Base-by-base conservation (phyloP, 1,284 basidiomycete species). In the Spongiforma sp. region DNA sequence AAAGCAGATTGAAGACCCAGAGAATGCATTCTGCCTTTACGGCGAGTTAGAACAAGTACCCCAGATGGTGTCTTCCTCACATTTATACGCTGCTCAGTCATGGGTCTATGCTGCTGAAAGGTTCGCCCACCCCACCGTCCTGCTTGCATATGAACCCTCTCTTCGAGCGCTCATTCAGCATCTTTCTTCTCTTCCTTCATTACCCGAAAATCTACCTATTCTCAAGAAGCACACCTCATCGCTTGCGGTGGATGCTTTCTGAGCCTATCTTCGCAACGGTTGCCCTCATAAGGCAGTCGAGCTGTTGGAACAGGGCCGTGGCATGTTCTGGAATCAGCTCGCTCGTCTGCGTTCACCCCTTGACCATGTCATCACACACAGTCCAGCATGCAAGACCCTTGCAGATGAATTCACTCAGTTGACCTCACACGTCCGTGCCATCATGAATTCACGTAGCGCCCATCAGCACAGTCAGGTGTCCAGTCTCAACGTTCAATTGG, bases 91-190 rank as follows among this genome's bases (percentile, higher is more conserved):
- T n/a, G n/a, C n/a, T n/a, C n/a, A n/a, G n/a, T n/a, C n/a, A n/a
- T n/a, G n/a, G n/a, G n/a, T n/a, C n/a, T n/a, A n/a, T n/a, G 36
- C 36, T 9, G 36, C 36, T 17, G 36, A 37, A 41, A 28, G 50
- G 17, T 57, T 15, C 5, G 8, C 24, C 2, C 59, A 61, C 11
- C 6, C 14, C n/a, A 37, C 54, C 1, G 50, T 28, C 4, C 28
- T 58, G n/a, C 21, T 61, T 21, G 60, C 60, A 6, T 61, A 61
- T 28, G 41, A 57, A 19, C 48, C 60, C 3, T 61, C 30, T 52
- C 24, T 61, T 2, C 34, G 54, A 11, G 7, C 59, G 19, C 17
- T n/a, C 17, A 33, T 53, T 26, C 52, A 32, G 15, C 17, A 58
- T 36, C 39, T 55, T 11, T 52, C 34, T 6, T 9, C 41, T n/a